These are phyloP conservation scores for Noccaea caerulescens DNA, from an alignment of 345 rosid species.

Conservation along the genomic window DNA sequence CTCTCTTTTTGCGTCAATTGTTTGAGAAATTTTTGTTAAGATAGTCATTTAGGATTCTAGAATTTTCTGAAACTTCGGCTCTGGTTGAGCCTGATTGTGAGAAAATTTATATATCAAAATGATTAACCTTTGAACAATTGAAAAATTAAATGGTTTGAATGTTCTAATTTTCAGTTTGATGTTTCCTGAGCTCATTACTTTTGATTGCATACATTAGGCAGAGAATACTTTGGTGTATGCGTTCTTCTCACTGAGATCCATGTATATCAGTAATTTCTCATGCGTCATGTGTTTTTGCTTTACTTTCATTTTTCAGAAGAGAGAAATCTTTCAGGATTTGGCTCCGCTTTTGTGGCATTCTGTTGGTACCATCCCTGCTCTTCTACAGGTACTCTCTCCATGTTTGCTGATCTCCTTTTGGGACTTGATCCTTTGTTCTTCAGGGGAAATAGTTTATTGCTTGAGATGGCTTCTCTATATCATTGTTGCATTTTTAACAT, in stretches of 20 bases:
- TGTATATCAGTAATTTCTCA: background rate
- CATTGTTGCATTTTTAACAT: background rate
- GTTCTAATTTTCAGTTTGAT: slow-evolving; percentile 7
- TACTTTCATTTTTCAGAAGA: slow-evolving; percentile 42
- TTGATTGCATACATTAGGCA: slow-evolving; percentile 2
- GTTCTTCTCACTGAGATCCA: background rate
- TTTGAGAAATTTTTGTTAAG: slow-evolving; percentile 12
- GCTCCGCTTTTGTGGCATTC: slow-evolving; percentile 65
- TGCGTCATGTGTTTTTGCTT: slow-evolving; percentile 35
- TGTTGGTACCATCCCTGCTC: slow-evolving; percentile 45
- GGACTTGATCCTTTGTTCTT: background rate
- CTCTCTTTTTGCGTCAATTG: background rate
- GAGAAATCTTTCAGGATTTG: slow-evolving; percentile 44
- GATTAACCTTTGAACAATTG: background rate
- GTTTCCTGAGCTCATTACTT: background rate
- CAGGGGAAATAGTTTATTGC: background rate
- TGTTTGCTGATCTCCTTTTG: background rate
- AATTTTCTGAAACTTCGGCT: background rate
- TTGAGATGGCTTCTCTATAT: background rate
- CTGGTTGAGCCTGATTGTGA: background rate
- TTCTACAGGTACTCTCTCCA: slow-evolving; percentile 49
- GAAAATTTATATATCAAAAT: background rate
- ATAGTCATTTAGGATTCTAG: background rate
- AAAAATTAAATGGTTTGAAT: background rate
- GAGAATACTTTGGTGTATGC: background rate